Conservation (phyloP, 805 yeast species). For the Huiozyma naganishii region DNA sequence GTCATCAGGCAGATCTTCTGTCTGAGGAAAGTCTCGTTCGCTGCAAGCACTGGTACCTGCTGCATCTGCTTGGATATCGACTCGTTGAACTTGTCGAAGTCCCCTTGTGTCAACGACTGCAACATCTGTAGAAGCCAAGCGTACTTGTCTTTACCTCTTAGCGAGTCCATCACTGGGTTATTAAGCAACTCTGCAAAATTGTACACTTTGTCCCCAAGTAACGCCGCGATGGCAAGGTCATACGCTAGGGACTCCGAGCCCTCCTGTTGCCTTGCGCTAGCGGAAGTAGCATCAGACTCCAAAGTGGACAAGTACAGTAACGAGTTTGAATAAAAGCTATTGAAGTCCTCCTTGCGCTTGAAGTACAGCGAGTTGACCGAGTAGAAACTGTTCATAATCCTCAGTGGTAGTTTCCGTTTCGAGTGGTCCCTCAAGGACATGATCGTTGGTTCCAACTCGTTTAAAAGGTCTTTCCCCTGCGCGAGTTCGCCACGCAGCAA, state of each 20-base stretch:
- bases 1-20: conserved; percentile 92
- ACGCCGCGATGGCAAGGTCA: conserved; percentile 76
- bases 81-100: conserved; percentile 53
- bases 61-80: conserved; percentile 31
- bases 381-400: conserved; percentile 75
- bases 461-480: conserved; percentile 59
- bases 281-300: neutral
- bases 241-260: conserved; percentile 36
- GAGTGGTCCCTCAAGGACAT: conserved; percentile 45
- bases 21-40: conserved; percentile 55
- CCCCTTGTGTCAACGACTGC: conserved; percentile 65
- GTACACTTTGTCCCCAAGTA: conserved; percentile 84
- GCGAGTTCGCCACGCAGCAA: conserved; percentile 44
- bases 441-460: conserved; percentile 34
- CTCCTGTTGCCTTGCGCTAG: too few relatives aligned
- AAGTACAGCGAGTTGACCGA: conserved; percentile 67
- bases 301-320: conserved; percentile 69
- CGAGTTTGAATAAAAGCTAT: conserved; percentile 69
- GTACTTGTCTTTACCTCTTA: conserved; percentile 25
- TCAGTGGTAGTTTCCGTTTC: conserved; percentile 33
- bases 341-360: conserved; percentile 68
- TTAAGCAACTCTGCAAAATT: conserved; percentile 91
- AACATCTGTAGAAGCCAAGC: conserved; percentile 67
- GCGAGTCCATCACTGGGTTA: conserved; percentile 63
- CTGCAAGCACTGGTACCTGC: conserved; percentile 37